Evolutionary conservation across 257 asterid species (phyloP).

Genomic region (Capsicum chinense): DNA sequence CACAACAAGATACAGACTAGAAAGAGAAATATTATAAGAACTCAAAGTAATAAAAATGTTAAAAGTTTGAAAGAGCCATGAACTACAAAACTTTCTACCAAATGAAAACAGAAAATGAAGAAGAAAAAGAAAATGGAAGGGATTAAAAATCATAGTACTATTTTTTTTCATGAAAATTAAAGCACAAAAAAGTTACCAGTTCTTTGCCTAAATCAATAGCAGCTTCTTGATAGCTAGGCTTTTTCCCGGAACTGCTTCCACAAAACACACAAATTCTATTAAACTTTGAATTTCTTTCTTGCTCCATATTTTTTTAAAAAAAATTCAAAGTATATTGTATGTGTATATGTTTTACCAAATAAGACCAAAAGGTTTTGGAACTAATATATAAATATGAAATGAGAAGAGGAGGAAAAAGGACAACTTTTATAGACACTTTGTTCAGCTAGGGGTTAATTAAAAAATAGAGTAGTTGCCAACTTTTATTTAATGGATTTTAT

Average conservation of each 20-base stretch:
- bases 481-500: background rate
- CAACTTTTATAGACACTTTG: background rate
- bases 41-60: background rate
- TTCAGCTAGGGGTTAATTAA: background rate
- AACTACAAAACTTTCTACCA: background rate
- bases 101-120: background rate
- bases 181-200: conserved; percentile 52
- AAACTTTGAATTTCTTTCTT: conserved; percentile 60
- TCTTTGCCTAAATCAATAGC: conserved; percentile 80
- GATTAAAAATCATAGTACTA: background rate
- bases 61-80: background rate
- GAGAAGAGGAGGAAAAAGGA: background rate
- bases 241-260: conserved; percentile 88
- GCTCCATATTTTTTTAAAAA: conserved; percentile 49
- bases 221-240: conserved; percentile 80
- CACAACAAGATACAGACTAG: background rate
- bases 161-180: background rate
- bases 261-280: conserved; percentile 84
- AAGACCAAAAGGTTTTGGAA: background rate
- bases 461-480: too few relatives aligned
- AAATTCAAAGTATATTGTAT: background rate
- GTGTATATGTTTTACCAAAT: background rate
- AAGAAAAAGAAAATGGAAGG: background rate
- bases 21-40: background rate
- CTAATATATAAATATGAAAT: conserved; percentile 12